These are phyloP conservation scores for Naganishia vaughanmartiniae DNA, from an alignment of 768 basidiomycete species.

Conservation along the genomic window DNA sequence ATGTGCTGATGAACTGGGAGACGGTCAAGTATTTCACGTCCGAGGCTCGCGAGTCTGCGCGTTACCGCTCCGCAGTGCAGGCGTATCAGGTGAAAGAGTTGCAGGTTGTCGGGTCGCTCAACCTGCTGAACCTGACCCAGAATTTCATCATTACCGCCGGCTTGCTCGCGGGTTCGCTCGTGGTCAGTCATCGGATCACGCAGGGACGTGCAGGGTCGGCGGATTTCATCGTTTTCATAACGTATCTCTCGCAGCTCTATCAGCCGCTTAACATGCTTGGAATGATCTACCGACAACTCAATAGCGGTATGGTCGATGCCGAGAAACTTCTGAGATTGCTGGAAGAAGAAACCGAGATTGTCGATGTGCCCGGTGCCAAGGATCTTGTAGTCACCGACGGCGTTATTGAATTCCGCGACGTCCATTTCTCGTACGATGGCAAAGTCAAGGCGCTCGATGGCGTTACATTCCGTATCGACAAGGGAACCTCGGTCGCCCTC, in stretches of 20 bases:
- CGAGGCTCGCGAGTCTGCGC: conserved; percentile 70
- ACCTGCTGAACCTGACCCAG: conserved; percentile 67
- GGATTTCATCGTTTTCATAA: conserved; percentile 75
- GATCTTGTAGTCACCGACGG: conserved; percentile 71
- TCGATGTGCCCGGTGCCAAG: conserved; percentile 71
- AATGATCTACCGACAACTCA: conserved; percentile 61
- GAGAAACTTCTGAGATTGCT: conserved; percentile 79
- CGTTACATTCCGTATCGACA: conserved; percentile 83
- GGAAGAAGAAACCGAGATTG: conserved; percentile 70
- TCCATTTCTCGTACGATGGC: conserved; percentile 71
- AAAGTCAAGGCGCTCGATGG: conserved; percentile 62
- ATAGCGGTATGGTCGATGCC: conserved; percentile 63
- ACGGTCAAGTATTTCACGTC: conserved; percentile 85
- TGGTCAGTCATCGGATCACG: conserved; percentile 71
- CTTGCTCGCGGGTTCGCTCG: conserved; percentile 74
- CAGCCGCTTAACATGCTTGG: conserved; percentile 68
- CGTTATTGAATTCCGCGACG: conserved; percentile 86
- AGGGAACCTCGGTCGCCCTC: conserved; percentile 81
- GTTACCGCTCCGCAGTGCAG: conserved; percentile 69
- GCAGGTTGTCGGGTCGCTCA: conserved; percentile 70
- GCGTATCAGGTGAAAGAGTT: conserved; percentile 73
- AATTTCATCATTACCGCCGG: conserved; percentile 60
- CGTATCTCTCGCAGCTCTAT: conserved; percentile 74
- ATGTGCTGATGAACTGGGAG: conserved; percentile 56
- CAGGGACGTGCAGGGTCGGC: conserved; percentile 58